Evolutionary conservation across 768 basidiomycete genomes (phyloP).

Genomic region (Psilocybe azurescens): DNA sequence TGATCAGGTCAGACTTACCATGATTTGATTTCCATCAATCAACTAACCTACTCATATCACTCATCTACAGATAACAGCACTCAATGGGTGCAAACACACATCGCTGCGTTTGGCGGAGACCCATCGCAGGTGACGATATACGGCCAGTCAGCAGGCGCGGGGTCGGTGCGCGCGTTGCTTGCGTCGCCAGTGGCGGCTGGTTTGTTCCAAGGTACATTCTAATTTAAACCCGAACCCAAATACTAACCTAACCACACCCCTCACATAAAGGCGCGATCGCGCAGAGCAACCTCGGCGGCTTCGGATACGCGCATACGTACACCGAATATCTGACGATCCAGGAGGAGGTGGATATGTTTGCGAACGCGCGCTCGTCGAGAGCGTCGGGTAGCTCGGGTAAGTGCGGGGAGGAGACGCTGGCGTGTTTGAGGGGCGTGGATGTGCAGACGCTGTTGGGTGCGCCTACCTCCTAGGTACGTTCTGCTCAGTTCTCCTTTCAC

Average conservation of each 20-base stretch:
- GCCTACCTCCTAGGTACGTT: constrained; percentile 35
- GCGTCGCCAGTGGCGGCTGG: constrained; percentile 40
- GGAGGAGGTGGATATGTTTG: constrained; percentile 40
- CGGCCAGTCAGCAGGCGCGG: constrained; percentile 61
- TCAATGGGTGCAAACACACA: constrained; percentile 54
- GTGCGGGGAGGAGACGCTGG: constrained; percentile 31
- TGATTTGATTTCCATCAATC: too few relatives aligned
- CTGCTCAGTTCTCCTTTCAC: background rate
- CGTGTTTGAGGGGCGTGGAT: constrained; percentile 40
- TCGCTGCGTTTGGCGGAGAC: constrained; percentile 64
- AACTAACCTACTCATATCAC: too few relatives aligned
- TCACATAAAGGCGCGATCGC: constrained; percentile 39
- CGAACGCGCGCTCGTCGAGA: constrained; percentile 38
- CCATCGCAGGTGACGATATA: constrained; percentile 54
- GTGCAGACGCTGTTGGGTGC: constrained; percentile 41
- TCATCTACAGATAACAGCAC: constrained; percentile 35
- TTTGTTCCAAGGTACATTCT: constrained; percentile 29
- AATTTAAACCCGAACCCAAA: background rate
- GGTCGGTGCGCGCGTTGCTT: constrained; percentile 44
- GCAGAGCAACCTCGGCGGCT: constrained; percentile 54
- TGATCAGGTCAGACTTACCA: too few relatives aligned
- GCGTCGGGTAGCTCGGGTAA: constrained; percentile 43
- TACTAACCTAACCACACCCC: background rate
- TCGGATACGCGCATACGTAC: constrained; percentile 52
- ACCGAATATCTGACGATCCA: constrained; percentile 53